Percentiles rank a stretch among this genome's conserved stretches.
These are phyloP conservation scores for Quercus bicolor DNA, from an alignment of 306 rosid genomes.

Conservation along the genomic window DNA sequence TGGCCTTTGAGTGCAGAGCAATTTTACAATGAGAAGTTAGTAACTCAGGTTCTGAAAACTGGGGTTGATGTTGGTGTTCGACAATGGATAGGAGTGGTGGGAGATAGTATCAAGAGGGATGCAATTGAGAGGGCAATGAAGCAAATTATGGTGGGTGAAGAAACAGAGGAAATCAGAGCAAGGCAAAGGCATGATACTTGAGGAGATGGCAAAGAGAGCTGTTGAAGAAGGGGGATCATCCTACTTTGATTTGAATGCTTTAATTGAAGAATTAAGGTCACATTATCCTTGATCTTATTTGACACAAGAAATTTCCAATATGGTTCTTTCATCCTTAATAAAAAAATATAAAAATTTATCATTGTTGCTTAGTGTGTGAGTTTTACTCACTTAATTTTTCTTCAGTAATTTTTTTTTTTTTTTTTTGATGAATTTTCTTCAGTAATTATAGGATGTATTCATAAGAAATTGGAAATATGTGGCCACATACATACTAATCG, in stretches of 20 bases:
- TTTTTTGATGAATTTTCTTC: too few species aligned
- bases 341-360: too few species aligned
- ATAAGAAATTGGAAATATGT: too few species aligned
- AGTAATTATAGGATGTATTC: too few species aligned
- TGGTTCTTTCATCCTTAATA: too few species aligned
- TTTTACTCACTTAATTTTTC: too few species aligned
- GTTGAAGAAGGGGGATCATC: conserved; percentile 32
- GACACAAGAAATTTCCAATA: too few species aligned
- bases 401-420: too few species aligned
- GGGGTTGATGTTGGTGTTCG: conserved; percentile 33
- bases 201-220: conserved; percentile 21
- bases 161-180: conserved; percentile 18
- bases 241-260: not conserved
- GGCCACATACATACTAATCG: too few species aligned
- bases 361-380: too few species aligned
- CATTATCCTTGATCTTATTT: too few species aligned
- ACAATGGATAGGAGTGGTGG: conserved; percentile 12
- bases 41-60: conserved; percentile 10
- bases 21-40: conserved; percentile 39
- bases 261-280: conserved; percentile 4
- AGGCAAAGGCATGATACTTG: conserved; percentile 18
- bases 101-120: conserved; percentile 13
- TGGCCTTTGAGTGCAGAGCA: conserved; percentile 31
- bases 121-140: conserved; percentile 26
- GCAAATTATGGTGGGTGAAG: conserved; percentile 27